A percentile compares a stretch with the other conserved stretches of the same genome.
Evolutionary conservation across 2,329 filamentous ascomycete species (phyloP).

Genomic region (Beauveria bassiana): DNA sequence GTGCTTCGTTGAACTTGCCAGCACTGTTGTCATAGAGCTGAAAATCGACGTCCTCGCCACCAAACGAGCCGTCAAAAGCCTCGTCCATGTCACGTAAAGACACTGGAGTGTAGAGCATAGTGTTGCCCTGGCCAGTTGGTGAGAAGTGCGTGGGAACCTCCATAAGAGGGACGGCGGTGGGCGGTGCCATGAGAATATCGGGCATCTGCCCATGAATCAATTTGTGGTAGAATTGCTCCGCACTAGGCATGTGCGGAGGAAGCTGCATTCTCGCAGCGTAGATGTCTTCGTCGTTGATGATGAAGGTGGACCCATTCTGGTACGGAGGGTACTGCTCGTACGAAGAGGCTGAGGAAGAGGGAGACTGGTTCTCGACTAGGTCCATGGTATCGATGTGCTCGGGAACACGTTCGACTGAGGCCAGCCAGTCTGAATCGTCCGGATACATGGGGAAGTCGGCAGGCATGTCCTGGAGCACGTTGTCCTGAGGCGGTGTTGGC

Average conservation of each 20-base stretch:
- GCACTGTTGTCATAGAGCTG: slow-evolving; percentile 46
- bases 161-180: slow-evolving; percentile 13
- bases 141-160: slow-evolving; percentile 50
- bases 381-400: slow-evolving; percentile 35
- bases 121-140: slow-evolving; percentile 58
- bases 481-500: slow-evolving; percentile 51
- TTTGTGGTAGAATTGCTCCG: slow-evolving; percentile 36
- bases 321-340: slow-evolving; percentile 52
- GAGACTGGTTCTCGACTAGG: slow-evolving; percentile 25
- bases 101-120: slow-evolving; percentile 61
- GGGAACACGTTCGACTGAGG: slow-evolving; percentile 23
- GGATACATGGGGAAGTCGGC: slow-evolving; percentile 44
- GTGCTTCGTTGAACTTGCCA: slow-evolving; percentile 30
- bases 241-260: slow-evolving; percentile 38
- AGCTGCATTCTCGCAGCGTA: slow-evolving; percentile 52
- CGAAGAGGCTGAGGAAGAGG: slow-evolving; percentile 28
- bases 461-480: slow-evolving; percentile 22
- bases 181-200: slow-evolving; percentile 21
- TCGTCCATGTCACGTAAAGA: slow-evolving; percentile 58
- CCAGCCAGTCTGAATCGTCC: slow-evolving; percentile 38
- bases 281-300: slow-evolving; percentile 53
- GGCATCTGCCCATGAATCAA: slow-evolving; percentile 35
- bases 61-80: slow-evolving; percentile 49
- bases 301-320: slow-evolving; percentile 54
- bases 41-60: slow-evolving; percentile 51